phyloP scores from a whole-genome alignment of 208 protist species.

The Acanthamoeba royreba region DNA sequence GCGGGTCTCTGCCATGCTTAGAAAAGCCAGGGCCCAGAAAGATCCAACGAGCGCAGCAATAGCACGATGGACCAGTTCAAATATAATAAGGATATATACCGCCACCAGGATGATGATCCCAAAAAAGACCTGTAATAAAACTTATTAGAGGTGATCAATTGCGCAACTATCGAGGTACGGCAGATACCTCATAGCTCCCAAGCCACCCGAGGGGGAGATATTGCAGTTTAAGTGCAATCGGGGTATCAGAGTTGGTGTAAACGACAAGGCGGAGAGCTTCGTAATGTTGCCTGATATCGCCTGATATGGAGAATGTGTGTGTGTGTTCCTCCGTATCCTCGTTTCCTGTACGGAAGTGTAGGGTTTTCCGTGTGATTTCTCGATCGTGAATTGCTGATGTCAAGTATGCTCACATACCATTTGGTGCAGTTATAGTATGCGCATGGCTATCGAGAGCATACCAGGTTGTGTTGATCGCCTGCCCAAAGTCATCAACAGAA shows the following conservation, averaged over 20 bases:
- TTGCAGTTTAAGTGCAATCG: not conserved
- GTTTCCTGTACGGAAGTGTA: too few relatives aligned
- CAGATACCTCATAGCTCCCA: not conserved
- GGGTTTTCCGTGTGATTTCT: too few relatives aligned
- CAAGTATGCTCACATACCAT: not conserved
- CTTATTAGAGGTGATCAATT: too few relatives aligned
- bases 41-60: slow-evolving; percentile 73
- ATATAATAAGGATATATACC: slow-evolving; percentile 76
- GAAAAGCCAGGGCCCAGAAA: slow-evolving; percentile 55
- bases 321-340: not conserved
- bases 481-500: not conserved
- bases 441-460: not conserved
- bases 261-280: not conserved
- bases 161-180: too few relatives aligned
- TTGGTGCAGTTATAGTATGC: not conserved
- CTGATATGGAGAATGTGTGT: not conserved
- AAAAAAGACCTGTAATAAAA: slow-evolving; percentile 49
- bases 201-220: not conserved
- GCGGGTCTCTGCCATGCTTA: not conserved
- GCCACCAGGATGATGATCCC: slow-evolving; percentile 62
- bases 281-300: not conserved
- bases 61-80: slow-evolving; percentile 74
- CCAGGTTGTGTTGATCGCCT: not conserved
- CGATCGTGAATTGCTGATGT: too few relatives aligned
- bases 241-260: not conserved